Evolutionary conservation across 208 protist species (phyloP).

Genomic region (Phytomonas francai): DNA sequence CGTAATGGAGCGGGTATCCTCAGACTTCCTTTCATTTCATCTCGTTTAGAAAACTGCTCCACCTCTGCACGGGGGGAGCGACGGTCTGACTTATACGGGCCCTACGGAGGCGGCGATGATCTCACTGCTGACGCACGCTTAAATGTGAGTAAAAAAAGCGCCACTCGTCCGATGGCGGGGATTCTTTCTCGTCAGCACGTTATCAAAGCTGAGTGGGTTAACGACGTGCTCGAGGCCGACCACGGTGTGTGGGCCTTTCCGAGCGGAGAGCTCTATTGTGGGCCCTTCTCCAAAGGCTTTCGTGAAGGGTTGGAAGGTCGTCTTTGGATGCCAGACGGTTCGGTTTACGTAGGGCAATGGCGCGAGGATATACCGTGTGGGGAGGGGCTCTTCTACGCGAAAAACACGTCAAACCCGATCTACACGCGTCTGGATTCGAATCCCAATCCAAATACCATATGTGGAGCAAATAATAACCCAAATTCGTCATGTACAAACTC

Average conservation of each 20-base stretch:
- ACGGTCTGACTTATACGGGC: not conserved
- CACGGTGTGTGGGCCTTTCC: slow-evolving; percentile 64
- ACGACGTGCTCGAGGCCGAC: slow-evolving; percentile 49
- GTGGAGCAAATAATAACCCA: not conserved
- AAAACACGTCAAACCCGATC: slow-evolving; percentile 37
- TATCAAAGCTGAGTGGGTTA: slow-evolving; percentile 58
- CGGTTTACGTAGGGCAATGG: slow-evolving; percentile 64
- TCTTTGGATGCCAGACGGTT: slow-evolving; percentile 68
- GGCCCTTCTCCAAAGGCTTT: slow-evolving; percentile 36
- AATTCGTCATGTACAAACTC: not conserved
- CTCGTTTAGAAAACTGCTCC: not conserved
- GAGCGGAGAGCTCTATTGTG: slow-evolving; percentile 69
- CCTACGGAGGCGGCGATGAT: not conserved
- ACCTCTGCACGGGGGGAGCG: not conserved
- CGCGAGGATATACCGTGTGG: slow-evolving; percentile 44
- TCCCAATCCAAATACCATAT: not conserved
- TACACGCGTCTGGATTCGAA: slow-evolving; percentile 16
- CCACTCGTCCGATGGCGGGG: not conserved
- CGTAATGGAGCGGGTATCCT: slow-evolving; percentile 69
- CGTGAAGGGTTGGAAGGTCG: slow-evolving; percentile 21
- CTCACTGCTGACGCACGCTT: not conserved
- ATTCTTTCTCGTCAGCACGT: slow-evolving; percentile 16
- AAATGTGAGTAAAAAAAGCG: not conserved
- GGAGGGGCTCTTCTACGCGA: slow-evolving; percentile 29
- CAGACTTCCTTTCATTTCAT: slow-evolving; percentile 28